These are phyloP conservation scores for Hansenula sp. DNA, from an alignment of 1,139 yeast species.

Conservation along the genomic window DNA sequence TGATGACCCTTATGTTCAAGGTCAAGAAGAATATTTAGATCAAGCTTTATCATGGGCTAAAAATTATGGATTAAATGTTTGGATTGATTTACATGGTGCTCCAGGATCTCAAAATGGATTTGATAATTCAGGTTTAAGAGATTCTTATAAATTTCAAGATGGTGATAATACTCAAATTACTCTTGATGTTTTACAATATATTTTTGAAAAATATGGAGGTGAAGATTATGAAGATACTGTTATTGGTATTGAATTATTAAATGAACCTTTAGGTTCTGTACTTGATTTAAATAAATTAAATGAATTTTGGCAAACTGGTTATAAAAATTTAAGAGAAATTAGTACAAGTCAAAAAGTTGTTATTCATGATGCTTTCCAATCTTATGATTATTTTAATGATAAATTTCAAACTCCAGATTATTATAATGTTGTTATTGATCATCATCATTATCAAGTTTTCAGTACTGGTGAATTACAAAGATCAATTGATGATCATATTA, in stretches of 20 bases:
- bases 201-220: slow-evolving; percentile 64
- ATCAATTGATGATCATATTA: slow-evolving; percentile 56
- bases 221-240: slow-evolving; percentile 64
- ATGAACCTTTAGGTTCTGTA: slow-evolving; percentile 82
- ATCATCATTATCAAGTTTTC: slow-evolving; percentile 91
- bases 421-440: slow-evolving; percentile 77
- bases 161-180: slow-evolving; percentile 47
- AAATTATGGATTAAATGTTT: slow-evolving; percentile 59
- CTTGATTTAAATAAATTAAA: slow-evolving; percentile 56
- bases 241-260: slow-evolving; percentile 77
- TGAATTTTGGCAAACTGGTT: slow-evolving; percentile 42
- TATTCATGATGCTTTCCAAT: slow-evolving; percentile 54
- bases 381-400: slow-evolving; percentile 58
- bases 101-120: slow-evolving; percentile 98
- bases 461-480: slow-evolving; percentile 53
- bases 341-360: slow-evolving; percentile 27
- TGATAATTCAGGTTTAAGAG: slow-evolving; percentile 90
- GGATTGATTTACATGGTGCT: slow-evolving; percentile 94
- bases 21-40: slow-evolving; percentile 72
- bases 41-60: slow-evolving; percentile 76
- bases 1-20: slow-evolving; percentile 84
- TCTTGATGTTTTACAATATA: slow-evolving; percentile 41
- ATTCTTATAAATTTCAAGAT: slow-evolving; percentile 51
- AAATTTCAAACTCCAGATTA: slow-evolving; percentile 38
- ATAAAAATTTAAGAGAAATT: slow-evolving; percentile 29